Conservation (phyloP, 352 stramenopile species). For the Globisporangium apiculatum region DNA sequence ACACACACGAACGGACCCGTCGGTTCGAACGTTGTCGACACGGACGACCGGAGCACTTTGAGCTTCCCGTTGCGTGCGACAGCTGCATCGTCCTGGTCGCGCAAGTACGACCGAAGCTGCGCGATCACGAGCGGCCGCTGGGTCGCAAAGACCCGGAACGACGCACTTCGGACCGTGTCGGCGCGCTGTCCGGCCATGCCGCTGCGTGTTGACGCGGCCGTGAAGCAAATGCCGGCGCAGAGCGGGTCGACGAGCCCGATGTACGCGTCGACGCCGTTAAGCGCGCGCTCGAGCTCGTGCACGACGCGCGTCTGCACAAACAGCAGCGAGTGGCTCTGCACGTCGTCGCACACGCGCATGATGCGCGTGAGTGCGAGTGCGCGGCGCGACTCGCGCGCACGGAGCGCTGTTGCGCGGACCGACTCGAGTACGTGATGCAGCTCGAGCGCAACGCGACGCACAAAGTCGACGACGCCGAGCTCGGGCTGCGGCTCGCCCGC, state of each 20-base stretch:
- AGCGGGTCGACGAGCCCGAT: slow-evolving; percentile 51
- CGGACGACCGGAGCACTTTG: slow-evolving; percentile 18
- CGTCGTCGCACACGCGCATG: slow-evolving; percentile 46
- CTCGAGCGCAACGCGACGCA: slow-evolving; percentile 26
- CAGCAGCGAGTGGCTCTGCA: slow-evolving; percentile 12
- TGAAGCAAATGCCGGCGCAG: slow-evolving; percentile 42
- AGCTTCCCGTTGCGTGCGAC: slow-evolving; percentile 12
- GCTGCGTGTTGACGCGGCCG: slow-evolving; percentile 34
- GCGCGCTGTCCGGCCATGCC: slow-evolving; percentile 40
- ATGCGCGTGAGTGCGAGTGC: slow-evolving; percentile 39
- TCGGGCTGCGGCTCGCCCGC: slow-evolving; percentile 44
- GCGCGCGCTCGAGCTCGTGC: slow-evolving; percentile 39
- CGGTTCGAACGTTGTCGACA: not conserved
- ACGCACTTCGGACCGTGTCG: slow-evolving; percentile 33
- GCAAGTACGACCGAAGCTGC: slow-evolving; percentile 25
- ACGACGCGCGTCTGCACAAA: slow-evolving; percentile 41
- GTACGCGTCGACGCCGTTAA: slow-evolving; percentile 61
- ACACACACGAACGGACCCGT: slow-evolving; percentile 51
- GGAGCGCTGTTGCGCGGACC: slow-evolving; percentile 8
- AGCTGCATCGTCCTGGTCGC: slow-evolving; percentile 13
- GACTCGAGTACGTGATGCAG: slow-evolving; percentile 15
- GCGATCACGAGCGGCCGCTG: slow-evolving; percentile 45
- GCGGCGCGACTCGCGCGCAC: slow-evolving; percentile 9
- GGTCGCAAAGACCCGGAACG: slow-evolving; percentile 40
- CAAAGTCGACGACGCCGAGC: slow-evolving; percentile 69